phyloP scores from a whole-genome alignment of 768 basidiomycete species.

The Tulasnella sp. region DNA sequence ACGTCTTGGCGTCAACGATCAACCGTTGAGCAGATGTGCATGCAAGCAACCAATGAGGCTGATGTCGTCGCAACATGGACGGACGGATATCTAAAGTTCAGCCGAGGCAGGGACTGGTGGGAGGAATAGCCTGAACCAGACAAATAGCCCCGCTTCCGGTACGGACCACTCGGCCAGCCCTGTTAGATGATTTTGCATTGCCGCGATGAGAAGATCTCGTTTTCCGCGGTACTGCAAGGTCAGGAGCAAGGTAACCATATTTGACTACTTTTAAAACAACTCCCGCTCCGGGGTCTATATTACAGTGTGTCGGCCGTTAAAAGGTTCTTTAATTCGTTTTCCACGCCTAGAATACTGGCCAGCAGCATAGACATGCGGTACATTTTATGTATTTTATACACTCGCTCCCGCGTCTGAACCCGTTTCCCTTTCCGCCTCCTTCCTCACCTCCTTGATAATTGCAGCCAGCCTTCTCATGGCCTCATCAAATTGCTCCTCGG shows the following conservation, averaged over 20 bases:
- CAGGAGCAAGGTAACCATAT: no score
- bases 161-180: constrained; percentile 65
- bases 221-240: constrained; percentile 51
- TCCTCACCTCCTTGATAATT: constrained; percentile 1
- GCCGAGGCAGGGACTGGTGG: constrained; percentile 21
- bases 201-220: constrained; percentile 67
- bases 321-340: no score
- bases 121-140: constrained; percentile 68
- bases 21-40: background rate
- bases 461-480: background rate
- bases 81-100: background rate
- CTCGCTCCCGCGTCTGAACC: background rate
- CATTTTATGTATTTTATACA: background rate
- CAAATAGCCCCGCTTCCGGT: constrained; percentile 82
- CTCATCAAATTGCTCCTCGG: background rate
- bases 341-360: no score
- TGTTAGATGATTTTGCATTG: constrained; percentile 61
- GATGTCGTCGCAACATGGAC: background rate
- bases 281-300: no score
- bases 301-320: no score
- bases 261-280: no score
- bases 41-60: background rate
- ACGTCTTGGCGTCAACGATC: background rate
- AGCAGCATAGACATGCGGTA: no score
- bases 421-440: background rate